Conservation (phyloP, 1,284 basidiomycete species). For the Ustilago lituana region DNA sequence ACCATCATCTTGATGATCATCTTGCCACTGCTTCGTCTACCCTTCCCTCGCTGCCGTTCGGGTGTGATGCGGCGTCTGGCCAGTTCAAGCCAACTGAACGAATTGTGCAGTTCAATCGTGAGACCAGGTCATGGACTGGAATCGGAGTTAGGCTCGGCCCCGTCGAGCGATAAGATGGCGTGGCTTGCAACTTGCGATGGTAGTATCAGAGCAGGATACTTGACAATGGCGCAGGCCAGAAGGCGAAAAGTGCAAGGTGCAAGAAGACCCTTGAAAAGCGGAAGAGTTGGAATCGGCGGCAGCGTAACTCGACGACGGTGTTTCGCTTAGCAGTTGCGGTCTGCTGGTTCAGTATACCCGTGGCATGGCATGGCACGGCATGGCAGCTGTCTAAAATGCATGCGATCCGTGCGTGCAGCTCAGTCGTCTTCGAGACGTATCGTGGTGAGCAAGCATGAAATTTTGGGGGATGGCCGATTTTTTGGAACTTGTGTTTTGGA, state of each 20-base stretch:
- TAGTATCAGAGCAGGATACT: too few relatives aligned
- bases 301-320: too few relatives aligned
- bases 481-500: too few relatives aligned
- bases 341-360: too few relatives aligned
- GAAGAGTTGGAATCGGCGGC: constrained; percentile 3
- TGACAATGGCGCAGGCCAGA: too few relatives aligned
- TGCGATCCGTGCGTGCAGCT: constrained; percentile 28
- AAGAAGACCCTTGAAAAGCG: constrained; percentile 8
- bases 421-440: background rate
- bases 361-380: too few relatives aligned
- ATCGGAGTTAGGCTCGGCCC: background rate
- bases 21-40: background rate
- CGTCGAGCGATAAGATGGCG: background rate
- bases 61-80: too few relatives aligned
- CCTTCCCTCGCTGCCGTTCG: background rate
- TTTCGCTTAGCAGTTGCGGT: too few relatives aligned
- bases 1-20: constrained; percentile 18
- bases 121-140: background rate
- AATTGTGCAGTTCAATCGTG: background rate
- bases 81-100: background rate
- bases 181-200: background rate
- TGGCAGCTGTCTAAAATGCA: background rate
- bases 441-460: too few relatives aligned
- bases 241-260: too few relatives aligned
- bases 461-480: too few relatives aligned